Evolutionary conservation across 1,284 basidiomycete genomes (phyloP).

Genomic region (Pseudozyma thailandica): DNA sequence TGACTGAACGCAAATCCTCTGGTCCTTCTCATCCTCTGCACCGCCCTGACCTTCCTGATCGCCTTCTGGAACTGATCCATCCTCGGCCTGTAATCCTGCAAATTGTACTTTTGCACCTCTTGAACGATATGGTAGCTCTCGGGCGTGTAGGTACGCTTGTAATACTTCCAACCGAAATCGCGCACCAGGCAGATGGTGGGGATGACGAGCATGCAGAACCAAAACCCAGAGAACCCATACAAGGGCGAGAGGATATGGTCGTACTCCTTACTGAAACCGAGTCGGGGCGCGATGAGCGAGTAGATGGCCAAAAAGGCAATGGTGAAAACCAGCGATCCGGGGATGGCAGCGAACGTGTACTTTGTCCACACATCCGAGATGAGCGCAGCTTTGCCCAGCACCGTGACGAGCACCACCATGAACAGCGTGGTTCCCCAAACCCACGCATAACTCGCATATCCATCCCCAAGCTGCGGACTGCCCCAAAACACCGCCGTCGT

Average conservation of each 20-base stretch:
- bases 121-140: slow-evolving; percentile 96
- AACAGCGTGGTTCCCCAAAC: slow-evolving; percentile 98
- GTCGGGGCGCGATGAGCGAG: slow-evolving; percentile 82
- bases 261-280: slow-evolving; percentile 85
- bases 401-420: slow-evolving; percentile 89
- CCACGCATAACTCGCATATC: slow-evolving; percentile 91
- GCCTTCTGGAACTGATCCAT: slow-evolving; percentile 82
- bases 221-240: slow-evolving; percentile 88
- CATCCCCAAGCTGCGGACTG: slow-evolving; percentile 76
- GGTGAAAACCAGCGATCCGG: slow-evolving; percentile 93
- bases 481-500: slow-evolving; percentile 91
- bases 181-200: slow-evolving; percentile 87
- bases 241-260: slow-evolving; percentile 82
- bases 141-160: slow-evolving; percentile 82
- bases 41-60: slow-evolving; percentile 65
- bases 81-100: slow-evolving; percentile 94
- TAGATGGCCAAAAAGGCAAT: slow-evolving; percentile 94
- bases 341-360: slow-evolving; percentile 86
- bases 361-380: slow-evolving; percentile 99
- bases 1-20: slow-evolving; percentile 66
- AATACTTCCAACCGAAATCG: slow-evolving; percentile 72
- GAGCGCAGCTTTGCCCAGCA: slow-evolving; percentile 94
- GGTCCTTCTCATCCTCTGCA: slow-evolving; percentile 64
- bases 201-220: slow-evolving; percentile 87
- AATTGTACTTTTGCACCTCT: slow-evolving; percentile 89